A percentile compares a stretch with the other conserved stretches of the same genome.
These are phyloP conservation scores for Xylaria telfairii DNA, from an alignment of 495 filamentous ascomycete species.

Conservation along the genomic window DNA sequence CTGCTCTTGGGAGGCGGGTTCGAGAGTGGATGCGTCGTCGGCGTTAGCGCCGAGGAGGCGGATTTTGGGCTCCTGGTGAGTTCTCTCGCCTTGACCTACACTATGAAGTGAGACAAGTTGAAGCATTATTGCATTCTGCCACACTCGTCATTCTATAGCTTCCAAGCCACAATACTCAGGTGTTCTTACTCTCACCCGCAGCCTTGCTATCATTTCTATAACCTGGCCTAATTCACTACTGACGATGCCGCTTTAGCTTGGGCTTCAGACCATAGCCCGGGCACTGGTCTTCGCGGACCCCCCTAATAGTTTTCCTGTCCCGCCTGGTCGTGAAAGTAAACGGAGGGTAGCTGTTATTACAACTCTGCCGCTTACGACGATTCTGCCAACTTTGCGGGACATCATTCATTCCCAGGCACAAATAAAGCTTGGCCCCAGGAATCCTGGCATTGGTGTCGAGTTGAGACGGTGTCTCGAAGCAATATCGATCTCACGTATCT, in stretches of 20 bases:
- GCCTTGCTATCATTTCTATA: neutral
- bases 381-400: conserved; percentile 44
- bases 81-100: conserved; percentile 20
- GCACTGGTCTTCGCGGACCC: conserved; percentile 28
- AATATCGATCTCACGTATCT: conserved; percentile 62
- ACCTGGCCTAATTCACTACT: neutral
- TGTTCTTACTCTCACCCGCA: neutral
- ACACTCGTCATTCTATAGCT: neutral
- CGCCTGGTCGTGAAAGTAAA: neutral
- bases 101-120: neutral
- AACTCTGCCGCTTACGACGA: conserved; percentile 35
- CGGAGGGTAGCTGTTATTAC: conserved; percentile 44
- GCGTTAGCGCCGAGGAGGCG: conserved; percentile 53
- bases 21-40: conserved; percentile 54
- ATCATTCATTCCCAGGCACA: conserved; percentile 39
- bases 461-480: conserved; percentile 51
- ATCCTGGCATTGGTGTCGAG: conserved; percentile 22
- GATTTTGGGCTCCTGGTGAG: conserved; percentile 48
- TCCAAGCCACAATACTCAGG: neutral
- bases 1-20: conserved; percentile 53
- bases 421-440: conserved; percentile 24
- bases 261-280: conserved; percentile 44
- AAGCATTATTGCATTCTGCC: neutral
- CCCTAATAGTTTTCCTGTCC: neutral
- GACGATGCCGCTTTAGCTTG: conserved; percentile 38